These are phyloP conservation scores for Fraxinus paxiana DNA, from an alignment of 305 asterid genomes.

Conservation along the genomic window DNA sequence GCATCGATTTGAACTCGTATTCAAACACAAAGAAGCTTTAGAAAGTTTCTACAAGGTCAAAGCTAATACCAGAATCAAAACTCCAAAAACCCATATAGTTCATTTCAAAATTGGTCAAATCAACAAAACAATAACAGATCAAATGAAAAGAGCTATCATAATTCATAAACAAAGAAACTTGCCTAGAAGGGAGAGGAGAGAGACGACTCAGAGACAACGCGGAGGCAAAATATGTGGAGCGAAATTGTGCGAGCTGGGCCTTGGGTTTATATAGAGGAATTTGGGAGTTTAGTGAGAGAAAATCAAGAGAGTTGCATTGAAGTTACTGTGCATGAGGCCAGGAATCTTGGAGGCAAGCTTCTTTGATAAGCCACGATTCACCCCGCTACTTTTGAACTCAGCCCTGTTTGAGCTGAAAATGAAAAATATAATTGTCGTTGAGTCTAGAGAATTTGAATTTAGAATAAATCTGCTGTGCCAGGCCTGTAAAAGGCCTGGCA, in stretches of 20 bases:
- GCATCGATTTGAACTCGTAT: background rate
- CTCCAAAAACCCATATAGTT: background rate
- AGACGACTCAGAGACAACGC: background rate
- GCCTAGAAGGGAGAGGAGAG: background rate
- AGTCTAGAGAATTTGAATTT: no score
- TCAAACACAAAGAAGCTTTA: background rate
- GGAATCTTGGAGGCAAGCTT: background rate
- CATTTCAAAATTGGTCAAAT: background rate
- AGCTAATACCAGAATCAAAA: background rate
- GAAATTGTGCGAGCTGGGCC: background rate
- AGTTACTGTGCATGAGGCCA: background rate
- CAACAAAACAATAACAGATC: background rate
- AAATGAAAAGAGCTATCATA: background rate
- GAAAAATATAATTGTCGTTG: no score
- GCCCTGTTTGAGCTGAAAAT: no score
- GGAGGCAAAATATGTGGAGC: background rate
- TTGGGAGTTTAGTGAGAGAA: background rate
- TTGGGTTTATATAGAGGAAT: background rate
- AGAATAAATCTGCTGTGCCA: no score
- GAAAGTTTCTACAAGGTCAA: background rate
- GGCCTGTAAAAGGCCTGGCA: no score
- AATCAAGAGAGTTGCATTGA: background rate
- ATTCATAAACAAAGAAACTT: slow-evolving; percentile 1
- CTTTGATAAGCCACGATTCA: background rate
- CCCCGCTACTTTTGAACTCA: background rate